Evolutionary conservation across 116 monocot species (phyloP).

Genomic region (Papilionanthe hybrid): DNA sequence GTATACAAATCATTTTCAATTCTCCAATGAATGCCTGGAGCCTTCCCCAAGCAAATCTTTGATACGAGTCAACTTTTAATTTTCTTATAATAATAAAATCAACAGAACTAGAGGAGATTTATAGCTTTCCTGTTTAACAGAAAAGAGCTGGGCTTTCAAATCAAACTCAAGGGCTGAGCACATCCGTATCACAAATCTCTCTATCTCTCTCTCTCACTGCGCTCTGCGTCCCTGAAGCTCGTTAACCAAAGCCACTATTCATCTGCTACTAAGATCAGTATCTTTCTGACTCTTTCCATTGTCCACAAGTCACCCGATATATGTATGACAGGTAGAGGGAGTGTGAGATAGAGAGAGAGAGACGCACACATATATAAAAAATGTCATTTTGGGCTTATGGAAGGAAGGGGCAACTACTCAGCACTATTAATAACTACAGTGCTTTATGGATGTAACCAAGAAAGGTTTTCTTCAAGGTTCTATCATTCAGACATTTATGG

Average conservation of each 20-base stretch:
- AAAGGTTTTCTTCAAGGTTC: background rate
- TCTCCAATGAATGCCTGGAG: too few species aligned
- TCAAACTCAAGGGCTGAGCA: background rate
- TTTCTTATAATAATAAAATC: too few species aligned
- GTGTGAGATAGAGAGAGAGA: background rate
- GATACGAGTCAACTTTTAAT: too few species aligned
- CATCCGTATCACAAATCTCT: too few species aligned
- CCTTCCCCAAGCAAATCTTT: too few species aligned
- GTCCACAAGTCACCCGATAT: slow-evolving; percentile 20
- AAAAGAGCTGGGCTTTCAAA: background rate
- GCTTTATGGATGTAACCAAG: background rate
- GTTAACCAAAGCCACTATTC: slow-evolving; percentile 11
- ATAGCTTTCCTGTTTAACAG: background rate
- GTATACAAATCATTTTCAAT: too few species aligned
- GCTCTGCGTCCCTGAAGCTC: slow-evolving; percentile 4
- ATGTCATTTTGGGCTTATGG: background rate
- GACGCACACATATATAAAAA: too few species aligned
- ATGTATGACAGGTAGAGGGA: background rate
- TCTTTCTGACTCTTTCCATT: slow-evolving; percentile 15
- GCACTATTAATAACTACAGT: background rate
- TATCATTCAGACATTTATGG: background rate
- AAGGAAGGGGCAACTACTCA: background rate
- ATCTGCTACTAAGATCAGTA: slow-evolving; percentile 8
- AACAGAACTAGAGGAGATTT: background rate
- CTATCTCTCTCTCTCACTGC: background rate